These are phyloP conservation scores for Cantharellus anzutake DNA, from an alignment of 768 basidiomycete genomes.

Conservation along the genomic window DNA sequence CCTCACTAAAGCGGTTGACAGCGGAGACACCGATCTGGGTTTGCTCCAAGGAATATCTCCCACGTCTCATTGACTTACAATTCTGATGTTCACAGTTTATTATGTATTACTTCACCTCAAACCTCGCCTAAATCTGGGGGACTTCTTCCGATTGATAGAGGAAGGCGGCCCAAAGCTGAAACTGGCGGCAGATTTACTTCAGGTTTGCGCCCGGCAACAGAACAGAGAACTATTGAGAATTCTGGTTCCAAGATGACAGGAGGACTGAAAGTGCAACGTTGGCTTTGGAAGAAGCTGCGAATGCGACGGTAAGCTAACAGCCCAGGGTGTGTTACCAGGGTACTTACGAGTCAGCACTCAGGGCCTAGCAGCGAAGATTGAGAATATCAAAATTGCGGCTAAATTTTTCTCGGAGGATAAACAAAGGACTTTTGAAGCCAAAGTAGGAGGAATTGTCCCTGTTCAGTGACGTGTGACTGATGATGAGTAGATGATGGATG, in stretches of 20 bases:
- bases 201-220: slow-evolving; percentile 81
- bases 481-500: slow-evolving; percentile 67
- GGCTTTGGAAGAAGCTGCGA: slow-evolving; percentile 62
- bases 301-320: slow-evolving; percentile 32
- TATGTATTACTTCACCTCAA: slow-evolving; percentile 81
- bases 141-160: slow-evolving; percentile 88
- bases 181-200: slow-evolving; percentile 59
- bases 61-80: neutral
- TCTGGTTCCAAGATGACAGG: slow-evolving; percentile 94
- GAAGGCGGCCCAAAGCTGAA: slow-evolving; percentile 61
- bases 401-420: slow-evolving; percentile 95
- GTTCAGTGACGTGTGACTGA: neutral
- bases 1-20: slow-evolving; percentile 75
- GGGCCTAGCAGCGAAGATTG: slow-evolving; percentile 56
- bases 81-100: slow-evolving; percentile 39
- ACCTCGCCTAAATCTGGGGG: slow-evolving; percentile 63
- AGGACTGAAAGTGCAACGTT: slow-evolving; percentile 85
- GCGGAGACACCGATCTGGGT: slow-evolving; percentile 93
- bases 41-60: neutral
- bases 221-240: slow-evolving; percentile 86
- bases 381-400: slow-evolving; percentile 60
- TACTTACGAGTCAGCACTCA: slow-evolving; percentile 15
- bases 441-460: slow-evolving; percentile 27
- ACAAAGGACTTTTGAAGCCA: slow-evolving; percentile 77
- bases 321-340: too few species aligned